phyloP scores from a whole-genome alignment of 176 grass and related monocot genomes.

The Paspalum vaginatum region DNA sequence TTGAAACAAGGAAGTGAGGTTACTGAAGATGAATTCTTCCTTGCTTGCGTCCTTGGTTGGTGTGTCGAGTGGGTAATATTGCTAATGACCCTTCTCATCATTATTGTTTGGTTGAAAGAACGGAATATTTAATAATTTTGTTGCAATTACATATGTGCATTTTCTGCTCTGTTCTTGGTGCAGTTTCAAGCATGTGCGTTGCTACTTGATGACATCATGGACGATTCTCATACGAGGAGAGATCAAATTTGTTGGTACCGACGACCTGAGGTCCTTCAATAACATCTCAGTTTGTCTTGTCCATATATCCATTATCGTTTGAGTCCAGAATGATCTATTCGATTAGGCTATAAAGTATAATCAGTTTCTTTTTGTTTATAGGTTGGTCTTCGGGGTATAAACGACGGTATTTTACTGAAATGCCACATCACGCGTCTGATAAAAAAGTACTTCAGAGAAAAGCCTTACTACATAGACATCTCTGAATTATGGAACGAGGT shows the following conservation, averaged over 20 bases:
- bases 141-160: conserved; percentile 15
- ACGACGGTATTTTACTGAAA: conserved; percentile 61
- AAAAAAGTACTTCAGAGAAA: conserved; percentile 59
- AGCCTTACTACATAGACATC: conserved; percentile 44
- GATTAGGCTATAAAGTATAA: neutral
- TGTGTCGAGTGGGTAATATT: conserved; percentile 51
- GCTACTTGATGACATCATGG: conserved; percentile 71
- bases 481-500: conserved; percentile 57
- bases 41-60: conserved; percentile 50
- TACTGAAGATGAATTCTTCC: conserved; percentile 43
- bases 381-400: conserved; percentile 63
- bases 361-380: conserved; percentile 3
- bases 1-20: conserved; percentile 41
- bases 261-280: conserved; percentile 48
- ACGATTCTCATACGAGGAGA: conserved; percentile 61
- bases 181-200: conserved; percentile 68
- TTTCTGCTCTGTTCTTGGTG: conserved; percentile 25
- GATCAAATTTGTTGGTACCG: conserved; percentile 64
- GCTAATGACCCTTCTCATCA: neutral
- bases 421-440: conserved; percentile 41
- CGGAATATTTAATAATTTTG: neutral
- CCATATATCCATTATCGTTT: neutral
- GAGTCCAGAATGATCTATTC: neutral
- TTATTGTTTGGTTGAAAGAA: neutral
- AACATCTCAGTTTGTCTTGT: neutral